phyloP scores from a whole-genome alignment of 192 early-diverging fungal genomes.

The Jimgerdemannia flammicorona region DNA sequence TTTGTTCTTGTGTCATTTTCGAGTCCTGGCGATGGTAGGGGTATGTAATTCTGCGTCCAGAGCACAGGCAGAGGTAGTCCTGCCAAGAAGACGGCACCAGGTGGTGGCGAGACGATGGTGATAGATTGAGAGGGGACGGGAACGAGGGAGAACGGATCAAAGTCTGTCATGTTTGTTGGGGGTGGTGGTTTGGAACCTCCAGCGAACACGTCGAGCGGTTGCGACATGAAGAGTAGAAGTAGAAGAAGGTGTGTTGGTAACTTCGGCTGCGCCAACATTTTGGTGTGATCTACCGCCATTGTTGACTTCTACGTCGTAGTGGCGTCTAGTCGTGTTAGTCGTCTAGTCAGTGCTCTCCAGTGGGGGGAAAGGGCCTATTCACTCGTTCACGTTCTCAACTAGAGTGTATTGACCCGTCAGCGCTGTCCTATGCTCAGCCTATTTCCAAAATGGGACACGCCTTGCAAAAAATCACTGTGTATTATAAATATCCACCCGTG shows the following conservation, averaged over 20 bases:
- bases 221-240: neutral
- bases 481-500: neutral
- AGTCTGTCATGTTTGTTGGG: neutral
- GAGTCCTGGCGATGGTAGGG: neutral
- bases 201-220: neutral
- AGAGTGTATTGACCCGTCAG: neutral
- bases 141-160: neutral
- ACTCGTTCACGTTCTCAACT: neutral
- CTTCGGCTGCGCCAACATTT: neutral
- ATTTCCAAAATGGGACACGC: neutral
- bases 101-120: neutral
- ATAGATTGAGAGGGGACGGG: neutral
- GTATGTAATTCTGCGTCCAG: neutral
- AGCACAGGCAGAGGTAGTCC: neutral
- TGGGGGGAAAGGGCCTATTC: neutral
- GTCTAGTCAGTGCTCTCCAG: neutral
- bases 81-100: neutral
- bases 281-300: neutral
- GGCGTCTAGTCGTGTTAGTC: neutral
- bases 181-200: neutral
- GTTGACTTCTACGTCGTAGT: neutral
- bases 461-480: neutral
- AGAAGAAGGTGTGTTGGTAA: neutral
- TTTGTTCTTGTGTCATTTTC: no score
- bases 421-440: neutral